These are phyloP conservation scores for Soucietia sequanensis DNA, from an alignment of 805 yeast species.

Conservation along the genomic window DNA sequence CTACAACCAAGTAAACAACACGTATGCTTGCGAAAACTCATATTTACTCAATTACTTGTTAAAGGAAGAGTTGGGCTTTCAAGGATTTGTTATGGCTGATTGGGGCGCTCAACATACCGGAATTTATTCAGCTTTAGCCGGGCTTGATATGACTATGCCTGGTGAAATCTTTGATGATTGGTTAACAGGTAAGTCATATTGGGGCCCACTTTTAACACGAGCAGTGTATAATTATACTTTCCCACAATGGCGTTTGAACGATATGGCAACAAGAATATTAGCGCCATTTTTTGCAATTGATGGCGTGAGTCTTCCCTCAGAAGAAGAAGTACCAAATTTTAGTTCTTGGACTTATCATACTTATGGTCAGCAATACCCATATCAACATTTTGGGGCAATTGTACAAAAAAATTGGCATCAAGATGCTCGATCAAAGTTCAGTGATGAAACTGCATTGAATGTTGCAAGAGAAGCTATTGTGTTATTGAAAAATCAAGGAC, in stretches of 20 bases:
- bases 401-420: constrained; percentile 53
- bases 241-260: constrained; percentile 52
- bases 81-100: constrained; percentile 65
- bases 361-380: constrained; percentile 53
- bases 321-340: constrained; percentile 49
- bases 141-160: constrained; percentile 68
- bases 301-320: constrained; percentile 34
- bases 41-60: constrained; percentile 52
- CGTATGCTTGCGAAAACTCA: constrained; percentile 60
- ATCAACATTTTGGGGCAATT: constrained; percentile 54
- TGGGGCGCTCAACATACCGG: constrained; percentile 68
- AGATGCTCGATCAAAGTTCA: constrained; percentile 49
- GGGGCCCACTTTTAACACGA: constrained; percentile 57
- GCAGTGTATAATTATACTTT: constrained; percentile 57
- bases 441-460: constrained; percentile 48
- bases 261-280: constrained; percentile 60
- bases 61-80: constrained; percentile 63
- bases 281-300: constrained; percentile 54
- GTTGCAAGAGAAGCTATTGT: constrained; percentile 60
- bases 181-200: constrained; percentile 51
- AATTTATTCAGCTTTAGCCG: constrained; percentile 54
- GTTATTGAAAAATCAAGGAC: constrained; percentile 51
- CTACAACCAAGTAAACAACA: constrained; percentile 54
- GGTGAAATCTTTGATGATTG: constrained; percentile 54
- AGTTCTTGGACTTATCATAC: constrained; percentile 59